phyloP scores from a whole-genome alignment of 2,329 filamentous ascomycete genomes.

The Colletotrichum destructivum region DNA sequence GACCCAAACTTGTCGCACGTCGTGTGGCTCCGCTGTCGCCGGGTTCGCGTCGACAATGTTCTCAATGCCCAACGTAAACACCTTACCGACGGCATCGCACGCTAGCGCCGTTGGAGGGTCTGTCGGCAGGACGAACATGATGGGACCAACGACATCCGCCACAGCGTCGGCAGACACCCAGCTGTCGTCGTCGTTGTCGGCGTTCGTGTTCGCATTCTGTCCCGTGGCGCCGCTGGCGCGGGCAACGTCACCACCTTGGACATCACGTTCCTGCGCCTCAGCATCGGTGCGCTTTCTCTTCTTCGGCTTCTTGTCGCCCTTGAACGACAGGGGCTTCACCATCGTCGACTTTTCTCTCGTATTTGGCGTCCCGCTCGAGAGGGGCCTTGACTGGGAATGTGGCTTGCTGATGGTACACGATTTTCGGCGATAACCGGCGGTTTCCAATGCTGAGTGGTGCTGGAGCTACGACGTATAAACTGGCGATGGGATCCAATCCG shows the following conservation, averaged over 20 bases:
- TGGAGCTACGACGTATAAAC: conserved; percentile 22
- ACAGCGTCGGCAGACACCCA: conserved; percentile 90
- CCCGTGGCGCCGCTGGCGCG: conserved; percentile 40
- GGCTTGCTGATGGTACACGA: background rate
- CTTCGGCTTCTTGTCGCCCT: conserved; percentile 96
- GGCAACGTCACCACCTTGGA: conserved; percentile 50
- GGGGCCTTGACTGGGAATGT: conserved; percentile 28
- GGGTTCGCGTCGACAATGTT: conserved; percentile 90
- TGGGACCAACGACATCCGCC: conserved; percentile 83
- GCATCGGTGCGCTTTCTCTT: conserved; percentile 84
- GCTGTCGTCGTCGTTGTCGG: conserved; percentile 79
- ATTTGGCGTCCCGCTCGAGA: background rate
- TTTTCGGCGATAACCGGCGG: conserved; percentile 32
- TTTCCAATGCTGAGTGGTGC: conserved; percentile 7
- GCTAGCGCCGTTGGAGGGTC: conserved; percentile 82
- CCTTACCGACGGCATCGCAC: conserved; percentile 87
- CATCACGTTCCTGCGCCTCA: conserved; percentile 53
- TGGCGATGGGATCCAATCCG: conserved; percentile 25
- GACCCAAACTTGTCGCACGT: conserved; percentile 96
- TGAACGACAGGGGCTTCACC: conserved; percentile 94
- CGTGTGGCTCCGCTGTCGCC: conserved; percentile 91
- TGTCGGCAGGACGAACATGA: conserved; percentile 86
- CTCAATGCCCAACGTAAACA: conserved; percentile 86
- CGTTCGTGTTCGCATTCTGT: conserved; percentile 57
- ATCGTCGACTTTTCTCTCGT: conserved; percentile 60